phyloP scores from a whole-genome alignment of 2,329 filamentous ascomycete genomes.

The Ascochyta rabiei region DNA sequence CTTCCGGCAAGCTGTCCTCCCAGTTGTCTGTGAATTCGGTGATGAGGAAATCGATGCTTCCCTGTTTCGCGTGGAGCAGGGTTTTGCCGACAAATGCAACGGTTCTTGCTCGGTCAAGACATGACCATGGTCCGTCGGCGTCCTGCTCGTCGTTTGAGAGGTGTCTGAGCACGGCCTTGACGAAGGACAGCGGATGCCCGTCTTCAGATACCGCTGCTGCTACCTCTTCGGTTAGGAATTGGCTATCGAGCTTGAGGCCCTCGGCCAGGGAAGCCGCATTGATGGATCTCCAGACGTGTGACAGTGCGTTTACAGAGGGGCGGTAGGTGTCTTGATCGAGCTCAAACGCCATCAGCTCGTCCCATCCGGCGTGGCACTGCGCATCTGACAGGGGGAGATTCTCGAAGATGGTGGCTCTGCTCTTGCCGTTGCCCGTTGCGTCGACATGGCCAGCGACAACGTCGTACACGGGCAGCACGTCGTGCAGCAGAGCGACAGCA shows the following conservation, averaged over 20 bases:
- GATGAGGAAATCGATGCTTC: slow-evolving; percentile 32
- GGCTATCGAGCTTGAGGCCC: slow-evolving; percentile 47
- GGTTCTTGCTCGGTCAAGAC: slow-evolving; percentile 41
- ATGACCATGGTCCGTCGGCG: slow-evolving; percentile 39
- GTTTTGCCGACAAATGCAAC: slow-evolving; percentile 41
- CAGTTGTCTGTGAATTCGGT: slow-evolving; percentile 46
- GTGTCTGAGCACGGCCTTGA: slow-evolving; percentile 46
- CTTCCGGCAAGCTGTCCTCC: slow-evolving; percentile 47
- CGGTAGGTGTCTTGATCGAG: slow-evolving; percentile 49
- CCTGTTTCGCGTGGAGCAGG: slow-evolving; percentile 38
- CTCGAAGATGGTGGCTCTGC: slow-evolving; percentile 52
- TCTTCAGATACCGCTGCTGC: slow-evolving; percentile 43
- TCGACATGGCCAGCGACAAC: slow-evolving; percentile 36
- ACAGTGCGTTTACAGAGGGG: slow-evolving; percentile 56
- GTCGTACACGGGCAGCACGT: slow-evolving; percentile 49
- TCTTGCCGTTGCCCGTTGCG: slow-evolving; percentile 35
- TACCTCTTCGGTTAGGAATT: slow-evolving; percentile 46
- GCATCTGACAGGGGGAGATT: slow-evolving; percentile 59
- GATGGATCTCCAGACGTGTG: slow-evolving; percentile 57
- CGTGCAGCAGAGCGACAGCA: slow-evolving; percentile 45
- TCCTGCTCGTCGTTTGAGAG: slow-evolving; percentile 39
- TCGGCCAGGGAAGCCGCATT: slow-evolving; percentile 50
- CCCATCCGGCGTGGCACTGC: slow-evolving; percentile 60
- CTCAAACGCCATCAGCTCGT: slow-evolving; percentile 61
- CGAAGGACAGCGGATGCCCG: slow-evolving; percentile 47